Base-by-base conservation (phyloP, 192 early-diverging fungal species). In the Coemansia sp. region DNA sequence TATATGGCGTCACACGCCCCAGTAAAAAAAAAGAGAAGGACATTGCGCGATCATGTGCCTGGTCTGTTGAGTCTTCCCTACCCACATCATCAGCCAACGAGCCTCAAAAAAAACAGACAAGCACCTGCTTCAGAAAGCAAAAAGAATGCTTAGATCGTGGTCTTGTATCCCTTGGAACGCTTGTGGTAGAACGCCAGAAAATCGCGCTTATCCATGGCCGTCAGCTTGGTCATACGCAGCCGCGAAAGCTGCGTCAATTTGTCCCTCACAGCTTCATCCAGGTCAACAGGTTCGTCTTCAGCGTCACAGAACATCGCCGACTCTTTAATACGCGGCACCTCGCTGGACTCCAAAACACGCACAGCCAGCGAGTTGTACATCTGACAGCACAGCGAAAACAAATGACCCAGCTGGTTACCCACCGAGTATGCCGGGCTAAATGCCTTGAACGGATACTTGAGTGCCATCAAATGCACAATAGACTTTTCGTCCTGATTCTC, bases 111-210 rank as follows among this genome's bases (percentile, higher is more conserved):
- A n/a, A 51, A 10, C 49, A 32, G 7, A 52, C 51, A 52, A 14
- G 51, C 16, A 7, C 51, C 12, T 0, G 25, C 25, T 25, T 25
- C 22, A 25, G 25, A 12, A 6, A 4, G 12, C n/a, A 14, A 31
- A 56, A 56, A 20, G 18, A 20, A 8, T 20, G 18, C 17, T 56
- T 30, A 56, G 1, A 56, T 56, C 55, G 29, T 42, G 60, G 25
- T 6, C 14, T 31, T 40, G 42, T 61, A 61, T 31, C 22, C 66
- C 50, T 66, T 75, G 30, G 66, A 30, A 5, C 65, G 73, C 38
- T 72, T 60, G 56, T 80, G 68, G 60, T 76, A 94, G 67, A 88
- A 94, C 1, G 89, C 80, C 64, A 94, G 71, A 66, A 94, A 94
- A 20, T 87, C 87, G 25, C 79, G 74, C 73, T 94, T 94, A 63